Evolutionary conservation across 2,329 filamentous ascomycete genomes (phyloP).

Genomic region (Torrubiella hemipterigena): DNA sequence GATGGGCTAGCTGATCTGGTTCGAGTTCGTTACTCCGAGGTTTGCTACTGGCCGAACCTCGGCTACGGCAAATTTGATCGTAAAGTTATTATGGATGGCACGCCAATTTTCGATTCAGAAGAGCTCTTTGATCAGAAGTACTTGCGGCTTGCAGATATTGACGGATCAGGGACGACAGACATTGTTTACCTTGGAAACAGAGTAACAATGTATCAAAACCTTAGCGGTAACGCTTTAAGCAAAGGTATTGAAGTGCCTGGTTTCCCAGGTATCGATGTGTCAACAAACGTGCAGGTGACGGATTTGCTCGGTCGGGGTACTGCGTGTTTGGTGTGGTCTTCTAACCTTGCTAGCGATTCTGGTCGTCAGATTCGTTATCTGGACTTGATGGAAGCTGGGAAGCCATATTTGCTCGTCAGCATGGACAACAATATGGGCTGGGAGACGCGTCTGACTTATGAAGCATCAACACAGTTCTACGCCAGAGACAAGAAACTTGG

Average conservation of each 20-base stretch:
- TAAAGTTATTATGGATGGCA: slow-evolving; percentile 15
- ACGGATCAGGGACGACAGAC: slow-evolving; percentile 14
- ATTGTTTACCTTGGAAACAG: slow-evolving; percentile 12
- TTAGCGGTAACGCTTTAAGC: slow-evolving; percentile 10
- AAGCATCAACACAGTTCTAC: slow-evolving; percentile 13
- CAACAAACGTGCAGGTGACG: slow-evolving; percentile 6
- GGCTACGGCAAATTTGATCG: slow-evolving; percentile 20
- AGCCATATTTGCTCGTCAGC: slow-evolving; percentile 12
- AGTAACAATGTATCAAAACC: slow-evolving; percentile 12
- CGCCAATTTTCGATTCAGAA: slow-evolving; percentile 10
- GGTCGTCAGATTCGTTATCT: slow-evolving; percentile 8
- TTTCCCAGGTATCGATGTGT: slow-evolving; percentile 5
- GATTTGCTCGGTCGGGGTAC: slow-evolving; percentile 13
- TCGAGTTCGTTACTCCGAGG: slow-evolving; percentile 12
- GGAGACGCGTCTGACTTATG: slow-evolving; percentile 11
- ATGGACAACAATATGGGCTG: slow-evolving; percentile 11
- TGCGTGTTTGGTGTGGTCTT: slow-evolving; percentile 11
- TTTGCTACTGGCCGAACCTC: slow-evolving; percentile 22
- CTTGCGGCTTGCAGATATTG: slow-evolving; percentile 12
- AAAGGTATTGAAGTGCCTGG: background rate
- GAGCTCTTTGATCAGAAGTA: slow-evolving; percentile 9
- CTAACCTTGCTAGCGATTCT: background rate
- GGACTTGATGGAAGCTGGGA: slow-evolving; percentile 10
- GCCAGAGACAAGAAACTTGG: slow-evolving; percentile 10
- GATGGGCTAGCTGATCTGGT: slow-evolving; percentile 15